These are phyloP conservation scores for Diplodia intermedia DNA, from an alignment of 2,329 filamentous ascomycete species.

Conservation along the genomic window DNA sequence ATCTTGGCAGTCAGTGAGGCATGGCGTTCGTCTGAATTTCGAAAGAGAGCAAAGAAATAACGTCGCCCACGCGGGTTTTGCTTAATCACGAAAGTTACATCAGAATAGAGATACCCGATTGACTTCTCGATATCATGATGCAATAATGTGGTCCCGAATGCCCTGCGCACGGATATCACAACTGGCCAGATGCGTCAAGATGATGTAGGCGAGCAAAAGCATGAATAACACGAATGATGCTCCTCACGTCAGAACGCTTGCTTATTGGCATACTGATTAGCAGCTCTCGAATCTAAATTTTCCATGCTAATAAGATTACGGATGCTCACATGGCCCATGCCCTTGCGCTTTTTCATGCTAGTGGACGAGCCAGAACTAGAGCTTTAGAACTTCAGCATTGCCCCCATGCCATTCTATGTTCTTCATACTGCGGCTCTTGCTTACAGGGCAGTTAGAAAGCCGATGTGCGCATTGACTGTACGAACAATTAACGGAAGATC, in stretches of 20 bases:
- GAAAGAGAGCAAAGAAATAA: slow-evolving; percentile 24
- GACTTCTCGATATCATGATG: neutral
- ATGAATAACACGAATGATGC: neutral
- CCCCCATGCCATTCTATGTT: neutral
- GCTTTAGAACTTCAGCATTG: neutral
- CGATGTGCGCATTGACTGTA: neutral
- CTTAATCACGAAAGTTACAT: slow-evolving; percentile 16
- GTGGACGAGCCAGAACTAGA: neutral
- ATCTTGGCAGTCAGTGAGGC: neutral
- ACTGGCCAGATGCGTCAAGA: neutral
- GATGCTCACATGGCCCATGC: neutral
- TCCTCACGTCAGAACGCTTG: neutral
- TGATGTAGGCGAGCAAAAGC: neutral
- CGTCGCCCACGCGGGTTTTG: slow-evolving; percentile 27
- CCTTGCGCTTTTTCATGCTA: neutral
- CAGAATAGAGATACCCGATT: slow-evolving; percentile 14
- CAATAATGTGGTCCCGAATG: neutral
- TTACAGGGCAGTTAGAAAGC: neutral
- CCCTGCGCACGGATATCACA: neutral
- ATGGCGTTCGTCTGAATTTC: slow-evolving; percentile 5
- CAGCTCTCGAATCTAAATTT: too few species aligned
- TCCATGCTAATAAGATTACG: neutral
- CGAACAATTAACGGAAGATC: neutral
- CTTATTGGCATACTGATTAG: neutral
- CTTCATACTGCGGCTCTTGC: neutral